A percentile compares a stretch with the other conserved stretches of the same genome.
Evolutionary conservation across 345 rosid species (phyloP).

Genomic region (Bruguiera sexangula): DNA sequence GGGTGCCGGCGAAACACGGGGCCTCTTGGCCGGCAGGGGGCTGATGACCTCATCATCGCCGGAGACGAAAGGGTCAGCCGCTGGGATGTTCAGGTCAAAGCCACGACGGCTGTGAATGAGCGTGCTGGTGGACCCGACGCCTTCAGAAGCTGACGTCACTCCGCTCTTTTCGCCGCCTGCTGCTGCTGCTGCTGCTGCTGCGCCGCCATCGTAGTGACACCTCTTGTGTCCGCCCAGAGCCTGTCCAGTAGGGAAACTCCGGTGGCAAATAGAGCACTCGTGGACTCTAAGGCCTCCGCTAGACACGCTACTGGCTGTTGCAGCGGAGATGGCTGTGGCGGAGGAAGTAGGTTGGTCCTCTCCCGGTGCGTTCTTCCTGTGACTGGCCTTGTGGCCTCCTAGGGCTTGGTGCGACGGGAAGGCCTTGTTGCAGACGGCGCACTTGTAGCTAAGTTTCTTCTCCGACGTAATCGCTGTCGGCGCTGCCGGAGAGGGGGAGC

Average conservation of each 20-base stretch:
- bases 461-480: background rate
- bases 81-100: constrained; percentile 31
- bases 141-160: constrained; percentile 15
- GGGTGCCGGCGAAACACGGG: constrained; percentile 9
- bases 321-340: background rate
- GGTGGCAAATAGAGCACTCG: constrained; percentile 30
- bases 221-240: constrained; percentile 63
- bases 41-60: constrained; percentile 34
- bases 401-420: constrained; percentile 30
- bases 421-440: constrained; percentile 19
- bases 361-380: constrained; percentile 15
- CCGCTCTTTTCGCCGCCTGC: constrained; percentile 17
- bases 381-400: constrained; percentile 34
- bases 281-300: constrained; percentile 15
- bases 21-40: constrained; percentile 26
- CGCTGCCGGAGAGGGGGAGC: background rate
- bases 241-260: constrained; percentile 24
- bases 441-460: constrained; percentile 14
- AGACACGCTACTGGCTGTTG: background rate
- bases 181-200: background rate
- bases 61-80: constrained; percentile 10
- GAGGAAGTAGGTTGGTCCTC: constrained; percentile 15
- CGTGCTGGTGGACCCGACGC: constrained; percentile 21
- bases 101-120: constrained; percentile 11
- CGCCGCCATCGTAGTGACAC: constrained; percentile 27